Percentiles rank a stretch among this genome's conserved stretches.
Conservation (phyloP, 202 grass and related monocot genomes). For the Hordeum pubiflorum region DNA sequence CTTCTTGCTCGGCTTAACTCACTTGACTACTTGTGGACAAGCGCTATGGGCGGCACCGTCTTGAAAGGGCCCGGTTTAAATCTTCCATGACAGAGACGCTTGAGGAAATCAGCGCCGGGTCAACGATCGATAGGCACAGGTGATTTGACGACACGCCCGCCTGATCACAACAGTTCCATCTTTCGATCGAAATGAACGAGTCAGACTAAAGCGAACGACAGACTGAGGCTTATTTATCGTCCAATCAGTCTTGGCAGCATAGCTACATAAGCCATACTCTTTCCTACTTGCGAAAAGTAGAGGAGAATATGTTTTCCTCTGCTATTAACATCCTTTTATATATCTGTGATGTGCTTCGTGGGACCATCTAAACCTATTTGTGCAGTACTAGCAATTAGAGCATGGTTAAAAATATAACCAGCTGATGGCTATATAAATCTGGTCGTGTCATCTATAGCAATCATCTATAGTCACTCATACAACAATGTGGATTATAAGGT, state of each 20-base stretch:
- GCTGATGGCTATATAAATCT: too few species aligned
- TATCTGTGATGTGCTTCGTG: not conserved
- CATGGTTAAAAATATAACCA: too few species aligned
- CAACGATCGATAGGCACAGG: not conserved
- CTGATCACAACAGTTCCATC: not conserved
- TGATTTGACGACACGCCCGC: not conserved
- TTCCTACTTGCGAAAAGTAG: not conserved
- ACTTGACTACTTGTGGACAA: not conserved
- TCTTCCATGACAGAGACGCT: not conserved
- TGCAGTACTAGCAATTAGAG: not conserved
- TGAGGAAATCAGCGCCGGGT: not conserved
- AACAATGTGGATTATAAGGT: too few species aligned
- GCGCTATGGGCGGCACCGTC: too few species aligned
- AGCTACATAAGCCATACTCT: not conserved
- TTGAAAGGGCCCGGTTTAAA: not conserved
- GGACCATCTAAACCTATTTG: not conserved
- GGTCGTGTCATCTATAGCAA: too few species aligned
- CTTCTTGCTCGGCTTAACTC: not conserved
- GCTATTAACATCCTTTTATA: not conserved
- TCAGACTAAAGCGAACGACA: not conserved
- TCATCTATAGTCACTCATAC: too few species aligned
- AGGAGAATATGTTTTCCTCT: not conserved
- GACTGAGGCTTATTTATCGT: slow-evolving; percentile 2
- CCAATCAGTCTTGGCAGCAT: not conserved
- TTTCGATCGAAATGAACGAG: not conserved